phyloP scores from a whole-genome alignment of 83 land plant genomes.

The Picea abies region DNA sequence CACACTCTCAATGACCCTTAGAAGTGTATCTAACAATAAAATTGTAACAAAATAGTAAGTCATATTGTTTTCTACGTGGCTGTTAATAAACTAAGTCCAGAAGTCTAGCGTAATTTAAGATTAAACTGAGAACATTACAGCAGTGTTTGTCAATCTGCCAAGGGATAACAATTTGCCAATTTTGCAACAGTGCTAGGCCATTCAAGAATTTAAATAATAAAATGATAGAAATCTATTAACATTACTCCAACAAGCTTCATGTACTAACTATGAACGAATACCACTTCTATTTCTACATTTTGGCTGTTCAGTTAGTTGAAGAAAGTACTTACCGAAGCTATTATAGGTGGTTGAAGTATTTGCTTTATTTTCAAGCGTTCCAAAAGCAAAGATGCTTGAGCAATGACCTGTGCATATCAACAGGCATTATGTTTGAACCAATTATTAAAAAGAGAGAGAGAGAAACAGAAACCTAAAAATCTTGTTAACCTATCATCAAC shows the following conservation, averaged over 20 bases:
- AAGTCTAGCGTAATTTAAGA: neutral
- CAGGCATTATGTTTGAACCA: neutral
- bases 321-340: conserved; percentile 73
- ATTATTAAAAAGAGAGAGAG: neutral
- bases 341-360: conserved; percentile 74
- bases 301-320: neutral
- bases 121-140: neutral
- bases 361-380: conserved; percentile 69
- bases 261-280: neutral
- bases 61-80: neutral
- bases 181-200: neutral
- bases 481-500: neutral
- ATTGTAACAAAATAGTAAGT: neutral
- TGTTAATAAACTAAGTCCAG: no score
- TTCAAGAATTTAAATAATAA: neutral
- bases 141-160: neutral
- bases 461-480: neutral
- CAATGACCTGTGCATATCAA: conserved; percentile 42
- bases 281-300: neutral
- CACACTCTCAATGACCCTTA: no score
- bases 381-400: conserved; percentile 20
- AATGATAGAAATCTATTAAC: neutral
- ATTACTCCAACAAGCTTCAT: neutral
- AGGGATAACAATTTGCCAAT: neutral
- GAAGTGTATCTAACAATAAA: no score